Percentiles rank a stretch among this genome's conserved stretches.
Conservation (phyloP, 208 protist genomes). For the Borovskyia barvae region DNA sequence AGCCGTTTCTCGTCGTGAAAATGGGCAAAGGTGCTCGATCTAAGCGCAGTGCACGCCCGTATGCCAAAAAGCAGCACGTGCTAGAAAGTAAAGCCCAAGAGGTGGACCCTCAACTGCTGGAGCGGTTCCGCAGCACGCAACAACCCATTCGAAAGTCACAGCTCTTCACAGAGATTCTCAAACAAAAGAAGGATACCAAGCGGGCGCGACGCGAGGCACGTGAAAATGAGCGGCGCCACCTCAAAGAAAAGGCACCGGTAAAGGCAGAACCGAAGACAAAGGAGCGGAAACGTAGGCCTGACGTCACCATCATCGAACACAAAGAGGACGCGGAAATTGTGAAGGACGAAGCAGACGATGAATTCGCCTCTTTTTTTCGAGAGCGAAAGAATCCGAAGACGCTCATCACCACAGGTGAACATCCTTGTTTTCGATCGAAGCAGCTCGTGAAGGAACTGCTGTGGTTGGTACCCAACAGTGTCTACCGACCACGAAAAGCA, state of each 20-base stretch:
- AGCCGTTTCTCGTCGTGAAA: no score
- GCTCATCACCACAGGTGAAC: slow-evolving; percentile 89
- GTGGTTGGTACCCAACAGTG: slow-evolving; percentile 87
- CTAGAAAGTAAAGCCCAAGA: slow-evolving; percentile 43
- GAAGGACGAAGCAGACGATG: slow-evolving; percentile 87
- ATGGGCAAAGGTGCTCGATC: slow-evolving; percentile 86
- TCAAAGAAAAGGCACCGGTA: slow-evolving; percentile 69
- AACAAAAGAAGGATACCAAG: slow-evolving; percentile 90
- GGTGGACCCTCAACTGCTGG: slow-evolving; percentile 75
- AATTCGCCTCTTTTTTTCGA: slow-evolving; percentile 82
- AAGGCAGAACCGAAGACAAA: slow-evolving; percentile 89
- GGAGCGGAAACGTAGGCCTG: slow-evolving; percentile 72
- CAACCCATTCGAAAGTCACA: slow-evolving; percentile 84
- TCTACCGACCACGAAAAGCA: slow-evolving; percentile 81
- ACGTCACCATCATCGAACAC: slow-evolving; percentile 78
- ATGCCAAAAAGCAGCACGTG: slow-evolving; percentile 31
- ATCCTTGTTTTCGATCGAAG: slow-evolving; percentile 80
- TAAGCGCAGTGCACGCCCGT: slow-evolving; percentile 45
- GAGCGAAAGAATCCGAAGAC: slow-evolving; percentile 67
- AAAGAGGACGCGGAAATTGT: slow-evolving; percentile 77
- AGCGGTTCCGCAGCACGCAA: slow-evolving; percentile 81
- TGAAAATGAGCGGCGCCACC: slow-evolving; percentile 66
- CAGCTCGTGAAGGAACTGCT: slow-evolving; percentile 88
- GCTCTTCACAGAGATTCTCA: slow-evolving; percentile 82
- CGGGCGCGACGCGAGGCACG: slow-evolving; percentile 76